Evolutionary conservation across 345 rosid species (phyloP).

Genomic region (Chamaenerion angustifolium): DNA sequence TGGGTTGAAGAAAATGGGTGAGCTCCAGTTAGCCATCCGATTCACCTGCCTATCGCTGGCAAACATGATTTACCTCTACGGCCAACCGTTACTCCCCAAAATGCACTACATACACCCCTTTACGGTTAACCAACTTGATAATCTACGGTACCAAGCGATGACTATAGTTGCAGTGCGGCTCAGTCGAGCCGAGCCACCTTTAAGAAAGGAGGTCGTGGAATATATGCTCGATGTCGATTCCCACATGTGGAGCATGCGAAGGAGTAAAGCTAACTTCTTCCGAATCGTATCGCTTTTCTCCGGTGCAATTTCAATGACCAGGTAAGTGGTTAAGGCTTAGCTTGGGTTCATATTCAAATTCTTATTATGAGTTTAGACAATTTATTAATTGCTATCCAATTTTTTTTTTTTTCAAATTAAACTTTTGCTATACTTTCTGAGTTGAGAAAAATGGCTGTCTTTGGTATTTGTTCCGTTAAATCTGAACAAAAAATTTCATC

Average conservation of each 20-base stretch:
- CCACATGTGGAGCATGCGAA: constrained; percentile 91
- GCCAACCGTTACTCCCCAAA: constrained; percentile 68
- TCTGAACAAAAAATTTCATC: too few species aligned
- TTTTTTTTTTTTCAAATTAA: too few species aligned
- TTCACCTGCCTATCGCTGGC: constrained; percentile 67
- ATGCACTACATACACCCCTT: constrained; percentile 84
- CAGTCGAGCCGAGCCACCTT: constrained; percentile 66
- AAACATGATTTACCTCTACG: constrained; percentile 55
- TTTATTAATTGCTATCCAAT: too few species aligned
- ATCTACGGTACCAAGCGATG: constrained; percentile 69
- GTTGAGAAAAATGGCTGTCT: too few species aligned
- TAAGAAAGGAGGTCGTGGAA: constrained; percentile 77
- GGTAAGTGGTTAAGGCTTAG: too few species aligned
- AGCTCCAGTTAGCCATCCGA: constrained; percentile 59
- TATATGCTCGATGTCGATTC: constrained; percentile 92
- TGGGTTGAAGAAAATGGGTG: constrained; percentile 87
- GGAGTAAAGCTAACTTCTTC: constrained; percentile 88
- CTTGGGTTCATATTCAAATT: too few species aligned
- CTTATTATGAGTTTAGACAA: too few species aligned
- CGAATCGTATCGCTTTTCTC: constrained; percentile 64
- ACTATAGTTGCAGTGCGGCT: constrained; percentile 61
- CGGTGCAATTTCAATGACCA: constrained; percentile 40
- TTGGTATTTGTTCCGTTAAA: too few species aligned
- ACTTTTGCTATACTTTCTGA: too few species aligned
- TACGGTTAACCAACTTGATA: constrained; percentile 71